Conservation (phyloP, 2,329 filamentous ascomycete genomes). For the Neofusicoccum cordaticola region DNA sequence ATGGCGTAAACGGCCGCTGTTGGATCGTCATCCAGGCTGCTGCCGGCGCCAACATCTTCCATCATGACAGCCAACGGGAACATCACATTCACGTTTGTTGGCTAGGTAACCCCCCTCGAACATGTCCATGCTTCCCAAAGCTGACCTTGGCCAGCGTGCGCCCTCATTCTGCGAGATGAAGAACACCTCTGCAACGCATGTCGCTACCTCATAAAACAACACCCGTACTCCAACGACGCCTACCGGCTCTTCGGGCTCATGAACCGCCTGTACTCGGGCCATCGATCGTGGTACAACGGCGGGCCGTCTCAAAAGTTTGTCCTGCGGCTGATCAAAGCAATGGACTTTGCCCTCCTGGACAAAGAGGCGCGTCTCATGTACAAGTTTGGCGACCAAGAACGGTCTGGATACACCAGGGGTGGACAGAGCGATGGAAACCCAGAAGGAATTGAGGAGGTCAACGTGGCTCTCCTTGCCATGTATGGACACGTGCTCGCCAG, state of each 20-base stretch:
- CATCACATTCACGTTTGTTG: slow-evolving; percentile 75
- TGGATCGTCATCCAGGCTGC: slow-evolving; percentile 79
- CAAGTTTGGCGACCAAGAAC: slow-evolving; percentile 37
- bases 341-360: slow-evolving; percentile 67
- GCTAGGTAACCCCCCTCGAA: slow-evolving; percentile 53
- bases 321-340: slow-evolving; percentile 83
- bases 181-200: slow-evolving; percentile 72
- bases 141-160: slow-evolving; percentile 61
- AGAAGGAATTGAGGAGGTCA: slow-evolving; percentile 51
- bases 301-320: slow-evolving; percentile 87
- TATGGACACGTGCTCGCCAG: slow-evolving; percentile 89
- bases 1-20: slow-evolving; percentile 65
- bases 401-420: slow-evolving; percentile 38
- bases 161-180: slow-evolving; percentile 73
- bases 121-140: slow-evolving; percentile 17
- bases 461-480: slow-evolving; percentile 78
- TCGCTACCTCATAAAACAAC: slow-evolving; percentile 81
- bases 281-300: slow-evolving; percentile 69
- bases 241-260: slow-evolving; percentile 80
- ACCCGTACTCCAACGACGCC: slow-evolving; percentile 74
- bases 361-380: slow-evolving; percentile 48
- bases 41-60: slow-evolving; percentile 78
- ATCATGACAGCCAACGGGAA: slow-evolving; percentile 63
- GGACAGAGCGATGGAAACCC: slow-evolving; percentile 38
- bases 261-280: slow-evolving; percentile 70